These are phyloP conservation scores for Ampelocalamus luodianensis DNA, from an alignment of 176 grass and related monocot genomes.

Conservation along the genomic window DNA sequence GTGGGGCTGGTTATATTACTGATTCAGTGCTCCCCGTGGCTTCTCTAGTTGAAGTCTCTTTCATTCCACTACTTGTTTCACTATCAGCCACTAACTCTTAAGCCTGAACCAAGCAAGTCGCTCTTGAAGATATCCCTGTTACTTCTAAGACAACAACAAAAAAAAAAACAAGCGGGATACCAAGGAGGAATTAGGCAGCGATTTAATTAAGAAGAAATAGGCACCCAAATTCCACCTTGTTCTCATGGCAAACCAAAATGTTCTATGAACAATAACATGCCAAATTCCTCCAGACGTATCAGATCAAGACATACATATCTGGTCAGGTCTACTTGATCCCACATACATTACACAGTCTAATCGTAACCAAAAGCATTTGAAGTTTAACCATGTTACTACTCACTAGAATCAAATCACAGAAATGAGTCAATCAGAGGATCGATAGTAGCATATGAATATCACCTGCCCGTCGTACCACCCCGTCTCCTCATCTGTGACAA, in stretches of 20 bases:
- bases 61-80: neutral
- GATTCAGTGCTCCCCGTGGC: neutral
- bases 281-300: neutral
- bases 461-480: slow-evolving; percentile 99
- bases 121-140: neutral
- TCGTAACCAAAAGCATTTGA: neutral
- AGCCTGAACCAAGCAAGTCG: no score
- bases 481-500: slow-evolving; percentile 84
- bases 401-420: neutral
- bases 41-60: neutral
- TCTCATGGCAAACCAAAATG: neutral
- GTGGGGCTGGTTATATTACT: neutral
- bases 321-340: neutral
- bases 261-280: neutral
- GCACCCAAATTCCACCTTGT: neutral
- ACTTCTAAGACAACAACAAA: no score
- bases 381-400: neutral
- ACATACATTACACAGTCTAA: neutral
- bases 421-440: neutral
- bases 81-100: neutral
- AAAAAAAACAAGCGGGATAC: no score
- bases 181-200: no score
- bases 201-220: no score
- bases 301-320: neutral
- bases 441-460: slow-evolving; percentile 44